A percentile compares a stretch with the other conserved stretches of the same genome.
Conservation (phyloP, 2,329 filamentous ascomycete genomes). For the Shiraia bambusicola region DNA sequence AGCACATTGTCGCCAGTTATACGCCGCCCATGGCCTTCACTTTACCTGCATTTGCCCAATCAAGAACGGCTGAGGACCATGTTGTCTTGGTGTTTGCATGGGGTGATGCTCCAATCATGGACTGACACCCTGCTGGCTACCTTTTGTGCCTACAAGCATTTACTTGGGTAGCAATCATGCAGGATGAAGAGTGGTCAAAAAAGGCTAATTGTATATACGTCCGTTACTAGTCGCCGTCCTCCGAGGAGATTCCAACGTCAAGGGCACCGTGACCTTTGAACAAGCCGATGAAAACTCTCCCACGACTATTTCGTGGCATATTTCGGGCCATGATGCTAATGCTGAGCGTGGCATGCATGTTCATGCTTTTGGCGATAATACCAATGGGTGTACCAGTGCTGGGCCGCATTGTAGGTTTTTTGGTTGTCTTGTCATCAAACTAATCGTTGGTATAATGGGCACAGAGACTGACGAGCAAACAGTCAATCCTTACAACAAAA, state of each 20-base stretch:
- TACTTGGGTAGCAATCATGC: not conserved
- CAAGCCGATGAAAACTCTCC: slow-evolving; percentile 78
- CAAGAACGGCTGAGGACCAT: slow-evolving; percentile 26
- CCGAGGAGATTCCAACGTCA: slow-evolving; percentile 96
- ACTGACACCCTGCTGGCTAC: slow-evolving; percentile 34
- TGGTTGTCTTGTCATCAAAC: too few species aligned
- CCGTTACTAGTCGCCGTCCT: slow-evolving; percentile 96
- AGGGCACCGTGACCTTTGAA: slow-evolving; percentile 92
- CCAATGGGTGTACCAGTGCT: slow-evolving; percentile 98
- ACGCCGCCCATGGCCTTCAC: too few species aligned
- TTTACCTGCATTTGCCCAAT: too few species aligned
- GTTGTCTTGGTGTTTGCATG: slow-evolving; percentile 14
- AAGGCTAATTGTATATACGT: too few species aligned
- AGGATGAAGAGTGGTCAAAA: not conserved
- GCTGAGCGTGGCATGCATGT: slow-evolving; percentile 98
- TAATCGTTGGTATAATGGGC: not conserved
- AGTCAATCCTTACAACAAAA: slow-evolving; percentile 97
- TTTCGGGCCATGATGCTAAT: slow-evolving; percentile 88
- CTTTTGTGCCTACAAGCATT: slow-evolving; percentile 3
- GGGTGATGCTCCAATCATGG: slow-evolving; percentile 28
- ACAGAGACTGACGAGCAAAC: slow-evolving; percentile 13
- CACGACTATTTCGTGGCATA: slow-evolving; percentile 89
- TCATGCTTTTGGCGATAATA: slow-evolving; percentile 99
- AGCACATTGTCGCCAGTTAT: slow-evolving; percentile 54
- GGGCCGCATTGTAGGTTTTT: slow-evolving; percentile 84